A percentile compares a stretch with the other conserved stretches of the same genome.
These are phyloP conservation scores for Trypanosoma mega DNA, from an alignment of 208 protist genomes.

Conservation along the genomic window DNA sequence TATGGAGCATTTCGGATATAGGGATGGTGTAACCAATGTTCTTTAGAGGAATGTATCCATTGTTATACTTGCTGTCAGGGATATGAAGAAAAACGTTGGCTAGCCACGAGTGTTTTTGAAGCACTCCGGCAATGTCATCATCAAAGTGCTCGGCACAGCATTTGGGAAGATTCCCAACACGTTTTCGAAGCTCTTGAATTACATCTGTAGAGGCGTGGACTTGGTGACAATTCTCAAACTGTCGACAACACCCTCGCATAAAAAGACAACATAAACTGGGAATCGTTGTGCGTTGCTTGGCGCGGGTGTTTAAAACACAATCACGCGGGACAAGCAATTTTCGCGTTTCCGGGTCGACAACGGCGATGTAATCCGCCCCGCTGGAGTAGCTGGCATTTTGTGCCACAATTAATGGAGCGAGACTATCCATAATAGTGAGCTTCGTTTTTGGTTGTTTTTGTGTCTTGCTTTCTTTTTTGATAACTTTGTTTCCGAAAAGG, in stretches of 20 bases:
- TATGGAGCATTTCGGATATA: neutral
- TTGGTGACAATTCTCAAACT: slow-evolving; percentile 6
- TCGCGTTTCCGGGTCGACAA: slow-evolving; percentile 9
- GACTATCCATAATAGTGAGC: no score
- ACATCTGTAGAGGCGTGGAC: neutral
- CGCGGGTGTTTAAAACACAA: neutral
- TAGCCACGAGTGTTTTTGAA: neutral
- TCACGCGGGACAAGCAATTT: slow-evolving; percentile 3
- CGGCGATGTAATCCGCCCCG: neutral
- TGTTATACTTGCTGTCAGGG: neutral
- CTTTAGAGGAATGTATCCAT: neutral
- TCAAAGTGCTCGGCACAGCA: slow-evolving; percentile 1
- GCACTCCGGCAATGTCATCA: neutral
- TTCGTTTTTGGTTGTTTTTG: no score
- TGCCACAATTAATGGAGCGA: slow-evolving; percentile 1
- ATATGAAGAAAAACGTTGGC: neutral
- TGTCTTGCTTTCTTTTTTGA: neutral
- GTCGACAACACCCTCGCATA: neutral
- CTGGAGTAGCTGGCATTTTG: neutral
- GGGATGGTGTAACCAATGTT: neutral
- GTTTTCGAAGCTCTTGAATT: neutral
- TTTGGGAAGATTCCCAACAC: neutral
- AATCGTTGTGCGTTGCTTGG: neutral
- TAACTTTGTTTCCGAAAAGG: no score
- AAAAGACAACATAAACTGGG: slow-evolving; percentile 2